These are phyloP conservation scores for Cladophialophora exuberans DNA, from an alignment of 2,329 filamentous ascomycete species.

Conservation along the genomic window DNA sequence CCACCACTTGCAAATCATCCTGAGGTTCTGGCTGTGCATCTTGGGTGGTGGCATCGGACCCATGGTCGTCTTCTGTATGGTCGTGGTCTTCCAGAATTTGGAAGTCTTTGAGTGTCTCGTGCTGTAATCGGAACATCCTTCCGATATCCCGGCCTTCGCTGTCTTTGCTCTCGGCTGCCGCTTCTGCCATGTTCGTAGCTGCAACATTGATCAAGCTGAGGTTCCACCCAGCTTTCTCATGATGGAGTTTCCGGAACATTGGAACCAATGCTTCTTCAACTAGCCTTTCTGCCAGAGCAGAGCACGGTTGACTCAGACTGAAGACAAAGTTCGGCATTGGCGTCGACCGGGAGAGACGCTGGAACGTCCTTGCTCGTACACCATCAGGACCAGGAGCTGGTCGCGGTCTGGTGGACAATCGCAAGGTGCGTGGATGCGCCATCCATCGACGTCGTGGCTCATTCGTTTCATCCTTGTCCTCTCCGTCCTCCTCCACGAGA, in stretches of 20 bases:
- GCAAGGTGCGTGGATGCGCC: slow-evolving; percentile 78
- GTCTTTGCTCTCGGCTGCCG: slow-evolving; percentile 54
- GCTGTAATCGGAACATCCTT: slow-evolving; percentile 79
- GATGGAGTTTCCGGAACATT: slow-evolving; percentile 75
- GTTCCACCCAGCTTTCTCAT: slow-evolving; percentile 72
- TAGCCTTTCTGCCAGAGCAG: slow-evolving; percentile 67
- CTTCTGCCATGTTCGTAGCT: slow-evolving; percentile 77
- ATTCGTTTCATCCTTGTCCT: slow-evolving; percentile 32
- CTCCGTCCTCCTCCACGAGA: slow-evolving; percentile 60
- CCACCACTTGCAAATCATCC: background rate
- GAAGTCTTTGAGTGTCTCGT: slow-evolving; percentile 70
- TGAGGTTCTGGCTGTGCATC: background rate
- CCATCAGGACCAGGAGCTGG: slow-evolving; percentile 57
- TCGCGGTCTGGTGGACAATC: slow-evolving; percentile 74
- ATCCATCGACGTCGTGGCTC: slow-evolving; percentile 60
- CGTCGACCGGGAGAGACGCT: slow-evolving; percentile 74
- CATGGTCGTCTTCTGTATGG: slow-evolving; percentile 1
- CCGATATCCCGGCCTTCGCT: slow-evolving; percentile 75
- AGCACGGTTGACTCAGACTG: slow-evolving; percentile 60
- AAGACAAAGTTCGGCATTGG: slow-evolving; percentile 77
- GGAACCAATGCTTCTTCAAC: slow-evolving; percentile 69
- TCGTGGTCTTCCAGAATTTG: slow-evolving; percentile 44
- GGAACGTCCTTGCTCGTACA: slow-evolving; percentile 61
- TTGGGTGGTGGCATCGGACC: background rate
- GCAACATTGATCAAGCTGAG: slow-evolving; percentile 84